Conservation (phyloP, 2,329 filamentous ascomycete genomes). For the Colletotrichum viniferum region DNA sequence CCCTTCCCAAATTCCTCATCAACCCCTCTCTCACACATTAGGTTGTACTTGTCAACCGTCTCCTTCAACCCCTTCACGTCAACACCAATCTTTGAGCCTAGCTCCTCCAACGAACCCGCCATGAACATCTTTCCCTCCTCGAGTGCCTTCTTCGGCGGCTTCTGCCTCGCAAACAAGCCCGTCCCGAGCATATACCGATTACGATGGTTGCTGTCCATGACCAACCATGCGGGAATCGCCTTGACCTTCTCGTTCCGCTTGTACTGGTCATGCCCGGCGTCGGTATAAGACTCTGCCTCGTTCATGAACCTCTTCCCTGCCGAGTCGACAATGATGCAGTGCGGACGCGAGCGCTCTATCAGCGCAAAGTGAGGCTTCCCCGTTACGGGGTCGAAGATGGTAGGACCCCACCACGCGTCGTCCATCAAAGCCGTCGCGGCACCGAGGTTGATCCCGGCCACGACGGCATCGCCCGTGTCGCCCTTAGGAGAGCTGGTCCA, state of each 20-base stretch:
- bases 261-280: slow-evolving; percentile 28
- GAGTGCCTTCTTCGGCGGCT: slow-evolving; percentile 20
- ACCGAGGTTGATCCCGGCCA: slow-evolving; percentile 8
- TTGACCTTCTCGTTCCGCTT: slow-evolving; percentile 19
- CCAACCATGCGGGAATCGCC: slow-evolving; percentile 34
- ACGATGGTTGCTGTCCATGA: slow-evolving; percentile 35
- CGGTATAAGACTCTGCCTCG: slow-evolving; percentile 35
- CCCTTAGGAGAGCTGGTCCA: slow-evolving; percentile 29
- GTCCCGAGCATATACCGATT: slow-evolving; percentile 29
- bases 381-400: slow-evolving; percentile 30
- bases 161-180: background rate
- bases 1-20: slow-evolving; percentile 39
- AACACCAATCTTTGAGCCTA: slow-evolving; percentile 30
- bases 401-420: slow-evolving; percentile 37
- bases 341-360: slow-evolving; percentile 33
- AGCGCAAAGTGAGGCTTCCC: slow-evolving; percentile 25
- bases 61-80: slow-evolving; percentile 20
- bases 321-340: slow-evolving; percentile 38
- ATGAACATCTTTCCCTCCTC: slow-evolving; percentile 28
- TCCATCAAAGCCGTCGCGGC: slow-evolving; percentile 35
- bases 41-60: slow-evolving; percentile 34
- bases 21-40: slow-evolving; percentile 28
- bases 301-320: slow-evolving; percentile 36
- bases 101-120: slow-evolving; percentile 26
- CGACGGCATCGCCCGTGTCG: slow-evolving; percentile 33